Evolutionary conservation across 306 rosid genomes (phyloP).

Genomic region (Rosa chinensis): DNA sequence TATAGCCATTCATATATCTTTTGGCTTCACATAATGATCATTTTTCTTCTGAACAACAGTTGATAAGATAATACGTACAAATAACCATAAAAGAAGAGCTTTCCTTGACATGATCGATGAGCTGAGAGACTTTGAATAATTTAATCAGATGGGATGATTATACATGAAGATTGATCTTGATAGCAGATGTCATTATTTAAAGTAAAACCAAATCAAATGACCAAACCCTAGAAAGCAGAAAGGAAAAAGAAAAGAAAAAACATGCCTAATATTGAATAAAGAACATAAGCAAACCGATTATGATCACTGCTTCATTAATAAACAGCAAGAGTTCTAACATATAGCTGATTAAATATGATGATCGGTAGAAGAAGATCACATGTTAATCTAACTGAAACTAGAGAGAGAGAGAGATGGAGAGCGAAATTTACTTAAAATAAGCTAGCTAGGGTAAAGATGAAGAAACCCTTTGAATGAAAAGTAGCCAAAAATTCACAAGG

Average conservation of each 20-base stretch:
- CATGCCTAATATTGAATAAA: background rate
- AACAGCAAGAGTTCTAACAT: background rate
- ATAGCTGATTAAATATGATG: background rate
- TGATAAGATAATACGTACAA: background rate
- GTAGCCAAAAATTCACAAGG: constrained; percentile 26
- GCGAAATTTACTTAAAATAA: background rate
- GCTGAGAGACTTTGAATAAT: background rate
- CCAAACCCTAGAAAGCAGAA: constrained; percentile 6
- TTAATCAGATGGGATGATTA: background rate
- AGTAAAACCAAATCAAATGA: background rate
- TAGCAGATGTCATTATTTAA: background rate
- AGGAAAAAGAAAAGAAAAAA: background rate
- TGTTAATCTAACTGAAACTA: background rate
- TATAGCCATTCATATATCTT: background rate
- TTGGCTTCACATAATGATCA: constrained; percentile 6
- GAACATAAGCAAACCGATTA: background rate
- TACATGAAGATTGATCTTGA: background rate
- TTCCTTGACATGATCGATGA: background rate
- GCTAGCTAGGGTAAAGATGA: constrained; percentile 3
- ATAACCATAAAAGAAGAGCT: background rate
- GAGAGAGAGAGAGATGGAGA: background rate
- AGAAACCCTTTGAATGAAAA: constrained; percentile 1
- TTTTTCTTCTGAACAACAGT: background rate
- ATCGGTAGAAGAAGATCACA: background rate
- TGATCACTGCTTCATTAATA: background rate